These are phyloP conservation scores for Monilinia laxa DNA, from an alignment of 2,329 filamentous ascomycete genomes.

Conservation along the genomic window DNA sequence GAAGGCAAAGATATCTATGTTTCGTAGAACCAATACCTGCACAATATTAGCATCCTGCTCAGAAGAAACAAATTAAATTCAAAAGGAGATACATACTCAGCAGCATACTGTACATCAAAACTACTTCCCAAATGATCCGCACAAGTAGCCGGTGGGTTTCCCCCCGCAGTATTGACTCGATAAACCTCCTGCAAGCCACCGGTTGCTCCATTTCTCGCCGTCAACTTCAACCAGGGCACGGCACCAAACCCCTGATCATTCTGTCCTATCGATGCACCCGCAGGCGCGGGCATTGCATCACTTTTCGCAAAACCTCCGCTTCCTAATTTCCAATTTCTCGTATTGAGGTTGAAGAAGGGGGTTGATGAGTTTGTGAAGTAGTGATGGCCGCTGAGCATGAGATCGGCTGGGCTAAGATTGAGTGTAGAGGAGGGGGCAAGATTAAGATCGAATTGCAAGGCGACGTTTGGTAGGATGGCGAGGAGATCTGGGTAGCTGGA, in stretches of 20 bases:
- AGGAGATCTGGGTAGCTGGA: constrained; percentile 67
- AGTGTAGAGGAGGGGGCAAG: constrained; percentile 32
- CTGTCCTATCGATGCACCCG: constrained; percentile 57
- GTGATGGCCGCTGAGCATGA: constrained; percentile 72
- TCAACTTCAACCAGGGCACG: constrained; percentile 79
- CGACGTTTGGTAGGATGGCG: constrained; percentile 61
- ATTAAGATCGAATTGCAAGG: constrained; percentile 63
- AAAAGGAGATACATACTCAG: constrained; percentile 66
- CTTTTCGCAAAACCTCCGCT: constrained; percentile 63
- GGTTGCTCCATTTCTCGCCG: constrained; percentile 54
- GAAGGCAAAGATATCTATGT: not conserved
- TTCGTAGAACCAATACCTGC: constrained; percentile 39
- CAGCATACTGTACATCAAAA: constrained; percentile 77
- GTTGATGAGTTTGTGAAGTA: constrained; percentile 72
- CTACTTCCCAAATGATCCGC: constrained; percentile 53
- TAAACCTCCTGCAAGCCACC: constrained; percentile 73
- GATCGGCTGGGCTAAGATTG: constrained; percentile 54
- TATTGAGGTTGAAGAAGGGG: constrained; percentile 78
- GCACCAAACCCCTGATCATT: constrained; percentile 60
- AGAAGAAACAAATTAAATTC: not conserved
- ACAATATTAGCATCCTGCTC: constrained; percentile 19
- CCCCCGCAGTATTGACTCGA: constrained; percentile 80
- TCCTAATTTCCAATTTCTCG: constrained; percentile 53
- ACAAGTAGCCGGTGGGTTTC: constrained; percentile 72
- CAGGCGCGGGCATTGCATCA: constrained; percentile 61